These are phyloP conservation scores for Theileria equi DNA, from an alignment of 169 alveolate genomes.

Conservation along the genomic window DNA sequence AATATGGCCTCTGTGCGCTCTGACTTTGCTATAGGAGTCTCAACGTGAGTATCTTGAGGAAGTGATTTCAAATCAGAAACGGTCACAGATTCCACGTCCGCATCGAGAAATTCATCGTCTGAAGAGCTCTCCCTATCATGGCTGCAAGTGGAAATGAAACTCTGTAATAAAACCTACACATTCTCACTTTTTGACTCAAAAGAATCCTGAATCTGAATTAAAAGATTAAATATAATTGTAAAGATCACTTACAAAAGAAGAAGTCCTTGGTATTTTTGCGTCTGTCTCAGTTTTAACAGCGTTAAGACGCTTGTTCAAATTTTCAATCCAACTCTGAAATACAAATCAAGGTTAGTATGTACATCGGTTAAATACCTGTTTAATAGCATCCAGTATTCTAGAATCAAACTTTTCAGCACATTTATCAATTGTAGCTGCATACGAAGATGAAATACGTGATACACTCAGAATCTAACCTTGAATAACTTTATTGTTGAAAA, in stretches of 20 bases:
- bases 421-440: conserved; percentile 58
- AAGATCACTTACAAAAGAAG: neutral
- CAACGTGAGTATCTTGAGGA: neutral
- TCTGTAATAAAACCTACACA: conserved; percentile 13
- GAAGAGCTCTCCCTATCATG: conserved; percentile 3
- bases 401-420: conserved; percentile 32
- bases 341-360: neutral
- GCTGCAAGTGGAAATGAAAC: neutral
- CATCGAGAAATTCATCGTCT: conserved; percentile 66
- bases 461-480: conserved; percentile 12
- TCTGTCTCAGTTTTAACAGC: conserved; percentile 2
- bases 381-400: conserved; percentile 46
- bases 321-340: conserved; percentile 19
- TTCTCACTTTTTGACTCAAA: neutral
- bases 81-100: conserved; percentile 50
- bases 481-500: conserved; percentile 34
- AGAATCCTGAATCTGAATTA: conserved; percentile 3
- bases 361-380: conserved; percentile 16
- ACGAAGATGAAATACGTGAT: neutral
- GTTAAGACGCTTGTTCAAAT: conserved; percentile 22
- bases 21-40: neutral
- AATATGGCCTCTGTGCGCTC: neutral
- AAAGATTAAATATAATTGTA: neutral
- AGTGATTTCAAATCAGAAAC: neutral
- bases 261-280: neutral